Percentiles rank a stretch among this genome's conserved stretches.
Conservation (phyloP, 225 moss, liverwort and hornwort genomes). For the Bryum argenteum region DNA sequence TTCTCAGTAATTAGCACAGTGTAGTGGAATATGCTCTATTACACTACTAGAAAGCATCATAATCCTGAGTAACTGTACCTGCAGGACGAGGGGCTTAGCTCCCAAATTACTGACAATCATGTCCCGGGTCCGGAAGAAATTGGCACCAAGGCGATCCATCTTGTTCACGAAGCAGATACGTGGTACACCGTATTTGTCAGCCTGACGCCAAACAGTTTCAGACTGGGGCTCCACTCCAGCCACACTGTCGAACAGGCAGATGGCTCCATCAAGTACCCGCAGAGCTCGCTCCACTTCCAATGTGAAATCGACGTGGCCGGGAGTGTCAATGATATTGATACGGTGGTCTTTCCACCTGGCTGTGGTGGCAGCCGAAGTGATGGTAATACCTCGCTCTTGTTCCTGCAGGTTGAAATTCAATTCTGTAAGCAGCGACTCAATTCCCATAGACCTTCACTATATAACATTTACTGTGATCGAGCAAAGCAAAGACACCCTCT, state of each 20-base stretch:
- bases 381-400: constrained; percentile 96
- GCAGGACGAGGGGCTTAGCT: constrained; percentile 78
- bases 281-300: constrained; percentile 94
- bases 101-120: constrained; percentile 90
- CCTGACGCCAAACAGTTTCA: constrained; percentile 97
- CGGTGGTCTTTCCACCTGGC: constrained; percentile 97
- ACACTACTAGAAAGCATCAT: background rate
- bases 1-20: background rate
- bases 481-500: background rate
- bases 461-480: too few species aligned
- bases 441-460: background rate
- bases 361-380: constrained; percentile 94
- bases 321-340: constrained; percentile 96
- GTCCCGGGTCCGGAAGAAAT: constrained; percentile 89
- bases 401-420: constrained; percentile 44
- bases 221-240: constrained; percentile 98
- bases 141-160: constrained; percentile 92
- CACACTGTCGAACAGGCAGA: constrained; percentile 96
- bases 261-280: constrained; percentile 93
- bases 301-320: constrained; percentile 96
- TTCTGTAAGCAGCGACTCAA: too few species aligned
- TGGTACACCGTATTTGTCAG: constrained; percentile 90
- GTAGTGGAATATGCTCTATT: background rate
- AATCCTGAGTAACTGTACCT: constrained; percentile 24
- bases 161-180: constrained; percentile 98